Evolutionary conservation across 345 rosid species (phyloP).

Genomic region (Erodium maritimum): DNA sequence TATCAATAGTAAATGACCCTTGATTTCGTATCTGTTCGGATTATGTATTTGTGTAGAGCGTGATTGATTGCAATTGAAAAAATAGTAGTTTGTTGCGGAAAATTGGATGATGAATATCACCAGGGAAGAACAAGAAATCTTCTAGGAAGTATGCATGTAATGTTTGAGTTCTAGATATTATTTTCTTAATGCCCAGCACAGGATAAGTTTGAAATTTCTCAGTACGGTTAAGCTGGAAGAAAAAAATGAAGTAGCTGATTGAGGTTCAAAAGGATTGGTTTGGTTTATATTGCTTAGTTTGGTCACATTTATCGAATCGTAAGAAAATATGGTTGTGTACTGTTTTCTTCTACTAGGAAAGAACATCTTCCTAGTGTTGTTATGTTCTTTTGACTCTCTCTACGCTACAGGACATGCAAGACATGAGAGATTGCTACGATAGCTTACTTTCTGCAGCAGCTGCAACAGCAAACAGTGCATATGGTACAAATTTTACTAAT

Average conservation of each 20-base stretch:
- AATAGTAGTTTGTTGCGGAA: background rate
- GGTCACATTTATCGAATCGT: background rate
- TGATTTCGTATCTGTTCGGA: background rate
- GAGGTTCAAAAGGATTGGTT: background rate
- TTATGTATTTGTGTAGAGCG: background rate
- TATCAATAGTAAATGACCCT: background rate
- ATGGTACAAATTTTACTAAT: conserved; percentile 33
- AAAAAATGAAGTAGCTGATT: background rate
- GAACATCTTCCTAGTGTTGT: background rate
- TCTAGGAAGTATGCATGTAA: background rate
- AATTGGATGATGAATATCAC: background rate
- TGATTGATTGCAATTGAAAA: background rate
- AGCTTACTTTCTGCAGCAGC: conserved; percentile 94
- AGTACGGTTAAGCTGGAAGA: background rate
- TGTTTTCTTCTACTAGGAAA: background rate
- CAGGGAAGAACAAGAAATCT: background rate
- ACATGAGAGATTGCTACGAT: conserved; percentile 83
- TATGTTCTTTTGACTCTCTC: conserved; percentile 1
- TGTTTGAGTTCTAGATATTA: too few relatives aligned
- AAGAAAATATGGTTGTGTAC: background rate
- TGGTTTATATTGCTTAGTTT: background rate
- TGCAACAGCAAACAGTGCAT: conserved; percentile 84
- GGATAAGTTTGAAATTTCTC: background rate
- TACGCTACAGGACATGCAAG: conserved; percentile 64
- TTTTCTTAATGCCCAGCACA: background rate